These are phyloP conservation scores for Fusarium mexicanum DNA, from an alignment of 2,329 filamentous ascomycete genomes.

Conservation along the genomic window DNA sequence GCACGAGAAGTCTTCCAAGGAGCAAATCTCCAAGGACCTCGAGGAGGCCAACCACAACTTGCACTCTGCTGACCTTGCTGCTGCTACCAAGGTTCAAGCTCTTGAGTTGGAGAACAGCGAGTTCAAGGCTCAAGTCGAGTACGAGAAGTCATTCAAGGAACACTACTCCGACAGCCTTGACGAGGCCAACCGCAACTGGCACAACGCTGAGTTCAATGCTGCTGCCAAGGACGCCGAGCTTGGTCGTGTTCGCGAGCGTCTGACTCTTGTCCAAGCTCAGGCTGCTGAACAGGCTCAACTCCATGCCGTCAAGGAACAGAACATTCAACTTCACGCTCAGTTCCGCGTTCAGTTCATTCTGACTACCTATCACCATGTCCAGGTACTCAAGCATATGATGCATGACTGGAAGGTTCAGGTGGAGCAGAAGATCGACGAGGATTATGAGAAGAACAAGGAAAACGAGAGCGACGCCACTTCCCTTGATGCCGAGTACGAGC, in stretches of 20 bases:
- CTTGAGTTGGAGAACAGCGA: not conserved
- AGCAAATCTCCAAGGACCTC: accelerated
- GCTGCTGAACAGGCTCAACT: not conserved
- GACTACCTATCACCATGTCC: not conserved
- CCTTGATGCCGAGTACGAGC: not conserved
- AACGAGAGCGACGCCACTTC: not conserved
- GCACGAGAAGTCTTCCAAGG: not conserved
- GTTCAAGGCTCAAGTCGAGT: not conserved
- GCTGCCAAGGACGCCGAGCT: not conserved
- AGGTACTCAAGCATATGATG: not conserved
- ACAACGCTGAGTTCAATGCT: not conserved
- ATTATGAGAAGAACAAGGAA: not conserved
- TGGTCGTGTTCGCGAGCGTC: not conserved
- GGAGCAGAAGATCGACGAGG: not conserved
- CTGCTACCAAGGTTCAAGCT: not conserved
- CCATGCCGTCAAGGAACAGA: not conserved
- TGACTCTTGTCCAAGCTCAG: not conserved
- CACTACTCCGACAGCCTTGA: not conserved
- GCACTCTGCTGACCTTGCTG: too few relatives aligned
- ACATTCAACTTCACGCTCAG: not conserved
- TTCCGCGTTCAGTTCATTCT: not conserved
- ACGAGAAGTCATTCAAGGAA: not conserved
- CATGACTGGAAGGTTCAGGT: not conserved
- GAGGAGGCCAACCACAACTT: not conserved
- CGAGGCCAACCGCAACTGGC: not conserved